These are phyloP conservation scores for Eucommia ulmoides DNA, from an alignment of 257 asterid genomes.

Conservation along the genomic window DNA sequence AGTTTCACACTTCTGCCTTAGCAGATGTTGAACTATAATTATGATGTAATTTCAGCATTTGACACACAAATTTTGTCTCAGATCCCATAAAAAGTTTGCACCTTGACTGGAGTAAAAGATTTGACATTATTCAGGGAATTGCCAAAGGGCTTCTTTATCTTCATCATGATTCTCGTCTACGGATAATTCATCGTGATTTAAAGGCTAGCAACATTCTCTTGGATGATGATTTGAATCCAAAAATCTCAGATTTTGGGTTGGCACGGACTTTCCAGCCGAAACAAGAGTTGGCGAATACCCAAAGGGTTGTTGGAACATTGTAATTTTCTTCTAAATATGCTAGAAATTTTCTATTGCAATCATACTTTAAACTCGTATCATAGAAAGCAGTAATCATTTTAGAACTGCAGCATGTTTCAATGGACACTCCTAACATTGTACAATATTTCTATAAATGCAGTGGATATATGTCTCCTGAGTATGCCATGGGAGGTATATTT, in stretches of 20 bases:
- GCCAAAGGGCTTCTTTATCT: slow-evolving; percentile 31
- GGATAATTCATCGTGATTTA: slow-evolving; percentile 29
- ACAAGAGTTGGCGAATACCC: slow-evolving; percentile 14
- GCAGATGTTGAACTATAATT: no score
- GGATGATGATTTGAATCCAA: slow-evolving; percentile 18
- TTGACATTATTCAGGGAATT: slow-evolving; percentile 25
- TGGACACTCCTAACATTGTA: not conserved
- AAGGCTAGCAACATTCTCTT: slow-evolving; percentile 33
- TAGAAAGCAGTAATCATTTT: no score
- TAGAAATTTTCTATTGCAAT: no score
- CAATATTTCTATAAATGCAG: slow-evolving; percentile 11
- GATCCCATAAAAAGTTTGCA: not conserved
- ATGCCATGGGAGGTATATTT: slow-evolving; percentile 32
- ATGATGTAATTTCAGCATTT: no score
- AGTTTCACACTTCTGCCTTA: not conserved
- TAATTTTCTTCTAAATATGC: no score
- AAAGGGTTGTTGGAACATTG: slow-evolving; percentile 27
- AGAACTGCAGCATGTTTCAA: not conserved
- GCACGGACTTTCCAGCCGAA: slow-evolving; percentile 25
- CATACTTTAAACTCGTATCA: no score
- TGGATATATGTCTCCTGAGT: slow-evolving; percentile 42
- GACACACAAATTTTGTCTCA: no score
- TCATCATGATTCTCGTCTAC: slow-evolving; percentile 30
- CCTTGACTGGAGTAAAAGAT: slow-evolving; percentile 29
- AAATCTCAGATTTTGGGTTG: slow-evolving; percentile 34